These are phyloP conservation scores for Aspergillus sp. DNA, from an alignment of 2,329 filamentous ascomycete species.

Conservation along the genomic window DNA sequence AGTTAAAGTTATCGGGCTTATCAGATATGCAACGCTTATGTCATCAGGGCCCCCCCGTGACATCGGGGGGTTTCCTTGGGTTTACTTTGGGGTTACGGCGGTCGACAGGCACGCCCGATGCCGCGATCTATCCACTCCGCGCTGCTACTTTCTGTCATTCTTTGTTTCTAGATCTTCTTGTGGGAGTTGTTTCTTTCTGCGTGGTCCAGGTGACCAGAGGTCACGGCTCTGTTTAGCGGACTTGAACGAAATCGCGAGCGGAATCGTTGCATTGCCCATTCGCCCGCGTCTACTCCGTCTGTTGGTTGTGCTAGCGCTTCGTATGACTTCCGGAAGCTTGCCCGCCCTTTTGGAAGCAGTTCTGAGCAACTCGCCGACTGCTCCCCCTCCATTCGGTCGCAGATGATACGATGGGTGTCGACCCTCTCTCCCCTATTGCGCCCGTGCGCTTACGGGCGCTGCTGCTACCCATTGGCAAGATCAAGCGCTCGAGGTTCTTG, in stretches of 20 bases:
- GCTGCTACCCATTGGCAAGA: conserved; percentile 81
- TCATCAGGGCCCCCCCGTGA: neutral
- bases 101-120: neutral
- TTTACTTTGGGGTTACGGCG: neutral
- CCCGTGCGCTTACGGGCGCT: conserved; percentile 88
- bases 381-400: conserved; percentile 32
- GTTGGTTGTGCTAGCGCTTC: conserved; percentile 10
- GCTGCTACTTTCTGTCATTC: neutral
- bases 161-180: neutral
- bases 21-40: neutral
- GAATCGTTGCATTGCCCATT: neutral
- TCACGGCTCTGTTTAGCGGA: neutral
- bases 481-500: conserved; percentile 77
- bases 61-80: neutral
- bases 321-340: conserved; percentile 28
- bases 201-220: neutral
- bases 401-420: conserved; percentile 74
- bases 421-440: conserved; percentile 86
- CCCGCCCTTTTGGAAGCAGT: conserved; percentile 34
- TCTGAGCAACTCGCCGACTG: conserved; percentile 35
- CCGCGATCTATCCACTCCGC: neutral
- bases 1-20: conserved; percentile 8
- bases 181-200: neutral
- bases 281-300: neutral
- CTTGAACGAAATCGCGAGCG: neutral